Base-by-base conservation (phyloP, 2,329 filamentous ascomycete species). In the Coleophoma eucalyptorum region DNA sequence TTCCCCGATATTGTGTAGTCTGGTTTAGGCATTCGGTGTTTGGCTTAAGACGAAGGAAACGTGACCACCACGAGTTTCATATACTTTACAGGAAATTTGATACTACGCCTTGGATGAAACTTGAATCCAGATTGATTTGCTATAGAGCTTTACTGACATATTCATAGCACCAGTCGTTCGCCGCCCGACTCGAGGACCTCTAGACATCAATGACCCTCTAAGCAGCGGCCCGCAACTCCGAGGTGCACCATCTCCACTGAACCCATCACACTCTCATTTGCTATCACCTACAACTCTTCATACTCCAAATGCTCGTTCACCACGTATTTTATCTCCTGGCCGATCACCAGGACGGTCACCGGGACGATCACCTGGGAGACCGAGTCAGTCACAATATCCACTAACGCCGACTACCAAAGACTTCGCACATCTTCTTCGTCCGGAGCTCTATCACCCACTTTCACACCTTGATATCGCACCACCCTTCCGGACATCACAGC, bases 371-470 rank as follows among this genome's bases (percentile, higher is more conserved):
- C 58, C 53, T 64, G 65, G 56, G 43, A 56, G 37, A 54, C 58
- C 48, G 51, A 53, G 50, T 57, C 10, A 49, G 59, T 65, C 59
- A 59, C 26, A 26, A 8, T 62, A 50, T 60, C 67, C 16, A 58
- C 53, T 46, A 53, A 66, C 42, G 66, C 72, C 50, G 11, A 66
- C 74, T n/a, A 68, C 73, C 34, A 87, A 89, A 62, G 87, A 96
- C 71, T 88, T 96, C 58, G 83, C 85, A 16, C 93, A 87, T 66
- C 83, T 97, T 43, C 80, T 94, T 11, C 82, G 86, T 18, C 85
- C 89, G 3, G 83, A 90, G 56, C 86, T 92, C 50, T 97, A 93
- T 72, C 92, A 96, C 65, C 83, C 87, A 2, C 75, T 97, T 20
- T 84, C 87, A 1, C 79, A 79, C 15, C 76, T 83, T 42, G 75